These are phyloP conservation scores for Teunomyces pallodes DNA, from an alignment of 805 yeast genomes.

Conservation along the genomic window DNA sequence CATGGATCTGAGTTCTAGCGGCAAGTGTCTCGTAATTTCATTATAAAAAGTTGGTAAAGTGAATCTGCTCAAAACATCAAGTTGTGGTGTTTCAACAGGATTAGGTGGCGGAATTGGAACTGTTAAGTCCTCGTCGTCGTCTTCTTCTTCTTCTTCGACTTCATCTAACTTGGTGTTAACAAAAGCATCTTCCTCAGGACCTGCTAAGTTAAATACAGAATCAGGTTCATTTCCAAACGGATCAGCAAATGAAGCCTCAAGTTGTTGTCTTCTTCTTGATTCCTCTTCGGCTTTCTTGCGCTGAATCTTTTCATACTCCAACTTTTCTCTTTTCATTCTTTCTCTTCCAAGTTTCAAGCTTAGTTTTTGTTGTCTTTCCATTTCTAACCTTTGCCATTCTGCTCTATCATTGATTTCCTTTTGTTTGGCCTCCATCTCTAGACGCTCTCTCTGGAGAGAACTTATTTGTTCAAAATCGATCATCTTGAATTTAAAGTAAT, in stretches of 20 bases:
- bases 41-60: constrained; percentile 31
- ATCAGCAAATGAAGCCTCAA: constrained; percentile 13
- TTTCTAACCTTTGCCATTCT: constrained; percentile 14
- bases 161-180: constrained; percentile 3
- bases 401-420: constrained; percentile 12
- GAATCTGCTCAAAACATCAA: constrained; percentile 25
- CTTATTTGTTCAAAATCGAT: constrained; percentile 39
- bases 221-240: constrained; percentile 12
- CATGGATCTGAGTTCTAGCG: constrained; percentile 21
- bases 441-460: constrained; percentile 15
- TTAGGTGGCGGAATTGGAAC: constrained; percentile 16
- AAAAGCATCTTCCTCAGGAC: constrained; percentile 6
- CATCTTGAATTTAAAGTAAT: constrained; percentile 37
- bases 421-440: constrained; percentile 12
- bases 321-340: constrained; percentile 9
- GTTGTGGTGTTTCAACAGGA: constrained; percentile 17
- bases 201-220: constrained; percentile 5
- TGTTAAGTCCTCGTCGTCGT: constrained; percentile 10
- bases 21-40: constrained; percentile 32
- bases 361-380: constrained; percentile 13
- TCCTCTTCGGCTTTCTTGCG: constrained; percentile 13
- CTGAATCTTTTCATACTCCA: constrained; percentile 14
- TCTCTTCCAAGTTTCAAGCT: constrained; percentile 8
- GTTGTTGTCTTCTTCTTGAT: constrained; percentile 10
- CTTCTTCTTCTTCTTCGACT: constrained; percentile 8